Evolutionary conservation across 2,329 filamentous ascomycete species (phyloP).

Genomic region (Cladosporium halotolerans): DNA sequence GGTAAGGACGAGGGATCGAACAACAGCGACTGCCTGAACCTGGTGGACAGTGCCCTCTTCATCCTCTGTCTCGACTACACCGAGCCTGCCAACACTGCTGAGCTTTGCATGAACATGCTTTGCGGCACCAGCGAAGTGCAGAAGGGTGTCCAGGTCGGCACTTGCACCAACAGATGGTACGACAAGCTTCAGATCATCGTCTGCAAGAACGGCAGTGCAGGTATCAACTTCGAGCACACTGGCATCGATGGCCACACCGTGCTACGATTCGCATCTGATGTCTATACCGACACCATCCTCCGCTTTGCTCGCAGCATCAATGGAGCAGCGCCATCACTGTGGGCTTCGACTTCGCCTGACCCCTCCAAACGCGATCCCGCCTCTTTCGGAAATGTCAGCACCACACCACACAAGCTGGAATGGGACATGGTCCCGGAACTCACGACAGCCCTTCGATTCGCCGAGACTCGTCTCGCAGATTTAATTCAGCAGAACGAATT

Average conservation of each 20-base stretch:
- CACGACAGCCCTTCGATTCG: constrained; percentile 84
- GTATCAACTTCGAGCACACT: constrained; percentile 99
- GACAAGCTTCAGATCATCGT: constrained; percentile 99
- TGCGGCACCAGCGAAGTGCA: constrained; percentile 90
- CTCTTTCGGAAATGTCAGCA: constrained; percentile 88
- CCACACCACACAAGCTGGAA: constrained; percentile 89
- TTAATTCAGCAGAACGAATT: constrained; percentile 97
- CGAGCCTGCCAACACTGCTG: constrained; percentile 71
- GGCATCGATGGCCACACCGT: constrained; percentile 97
- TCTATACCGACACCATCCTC: constrained; percentile 96
- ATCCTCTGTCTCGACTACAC: constrained; percentile 89
- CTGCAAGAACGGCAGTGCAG: constrained; percentile 95
- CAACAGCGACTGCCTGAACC: constrained; percentile 91
- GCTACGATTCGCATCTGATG: constrained; percentile 86
- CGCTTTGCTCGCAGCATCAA: constrained; percentile 95
- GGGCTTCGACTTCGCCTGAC: constrained; percentile 85
- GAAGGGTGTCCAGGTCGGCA: constrained; percentile 90
- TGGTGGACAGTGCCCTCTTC: constrained; percentile 91
- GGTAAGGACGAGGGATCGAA: constrained; percentile 82
- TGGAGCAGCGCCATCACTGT: constrained; percentile 81
- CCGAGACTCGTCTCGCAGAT: constrained; percentile 88
- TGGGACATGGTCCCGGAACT: constrained; percentile 97
- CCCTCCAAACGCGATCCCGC: constrained; percentile 85
- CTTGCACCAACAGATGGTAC: constrained; percentile 98
- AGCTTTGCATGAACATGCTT: constrained; percentile 97